Conservation (phyloP, 75 land plant species). For the Selaginella tamariscina region DNA sequence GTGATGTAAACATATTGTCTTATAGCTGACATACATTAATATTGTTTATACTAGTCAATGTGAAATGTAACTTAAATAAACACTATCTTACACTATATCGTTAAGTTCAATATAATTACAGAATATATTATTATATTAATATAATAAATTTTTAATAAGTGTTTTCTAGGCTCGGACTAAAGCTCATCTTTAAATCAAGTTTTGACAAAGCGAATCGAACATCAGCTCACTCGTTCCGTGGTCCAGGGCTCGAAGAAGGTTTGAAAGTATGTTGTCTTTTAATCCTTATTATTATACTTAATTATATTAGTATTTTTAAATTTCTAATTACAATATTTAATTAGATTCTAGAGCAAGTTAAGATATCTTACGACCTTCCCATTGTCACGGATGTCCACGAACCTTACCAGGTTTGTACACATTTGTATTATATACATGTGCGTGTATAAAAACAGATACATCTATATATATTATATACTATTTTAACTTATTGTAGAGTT, state of each 20-base stretch:
- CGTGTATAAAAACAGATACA: no score
- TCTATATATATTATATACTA: no score
- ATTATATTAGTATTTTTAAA: no score
- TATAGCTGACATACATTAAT: no score
- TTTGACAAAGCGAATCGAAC: conserved; percentile 99
- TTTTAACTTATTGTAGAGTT: no score
- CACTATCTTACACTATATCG: no score
- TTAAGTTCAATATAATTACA: no score
- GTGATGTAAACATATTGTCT: no score
- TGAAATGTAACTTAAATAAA: no score
- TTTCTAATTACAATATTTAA: neutral
- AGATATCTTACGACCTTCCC: conserved; percentile 58
- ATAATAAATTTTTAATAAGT: neutral
- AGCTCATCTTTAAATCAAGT: conserved; percentile 85
- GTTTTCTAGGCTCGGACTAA: conserved; percentile 53
- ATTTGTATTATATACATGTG: no score
- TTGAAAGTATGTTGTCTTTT: conserved; percentile 42
- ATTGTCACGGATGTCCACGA: conserved; percentile 98
- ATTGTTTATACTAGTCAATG: no score
- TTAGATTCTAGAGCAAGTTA: conserved; percentile 90
- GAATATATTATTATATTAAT: neutral
- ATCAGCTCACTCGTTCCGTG: conserved; percentile 87
- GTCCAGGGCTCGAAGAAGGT: conserved; percentile 91
- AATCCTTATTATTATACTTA: no score
- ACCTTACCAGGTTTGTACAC: conserved; percentile 65